phyloP scores from a whole-genome alignment of 345 rosid species.

The Rhizophora apiculata region DNA sequence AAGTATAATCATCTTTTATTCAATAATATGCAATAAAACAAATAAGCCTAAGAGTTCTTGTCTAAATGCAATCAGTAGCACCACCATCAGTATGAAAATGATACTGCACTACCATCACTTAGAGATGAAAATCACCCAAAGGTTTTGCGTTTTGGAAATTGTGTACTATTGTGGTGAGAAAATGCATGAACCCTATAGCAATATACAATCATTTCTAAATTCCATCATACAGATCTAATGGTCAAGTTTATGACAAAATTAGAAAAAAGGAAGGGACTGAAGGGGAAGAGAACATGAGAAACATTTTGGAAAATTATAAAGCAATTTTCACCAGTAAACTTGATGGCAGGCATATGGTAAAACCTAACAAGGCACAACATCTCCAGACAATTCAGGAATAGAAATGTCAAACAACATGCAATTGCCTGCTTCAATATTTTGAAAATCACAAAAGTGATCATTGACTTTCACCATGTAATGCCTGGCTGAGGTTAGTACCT shows the following conservation, averaged over 20 bases:
- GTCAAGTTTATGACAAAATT: background rate
- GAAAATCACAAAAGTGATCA: background rate
- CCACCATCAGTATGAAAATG: background rate
- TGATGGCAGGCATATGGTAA: background rate
- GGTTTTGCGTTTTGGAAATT: background rate
- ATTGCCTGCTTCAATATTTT: background rate
- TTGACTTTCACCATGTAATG: background rate
- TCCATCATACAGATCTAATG: background rate
- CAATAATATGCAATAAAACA: conserved; percentile 8
- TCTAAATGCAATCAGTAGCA: background rate
- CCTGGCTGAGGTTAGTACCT: conserved; percentile 38
- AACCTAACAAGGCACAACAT: background rate
- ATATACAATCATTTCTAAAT: background rate
- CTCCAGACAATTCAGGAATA: background rate
- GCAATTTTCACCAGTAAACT: no score
- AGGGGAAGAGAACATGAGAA: no score
- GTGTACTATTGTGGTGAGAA: background rate
- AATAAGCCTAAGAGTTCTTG: background rate
- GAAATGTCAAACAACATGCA: background rate
- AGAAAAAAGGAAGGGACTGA: no score
- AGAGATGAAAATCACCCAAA: background rate
- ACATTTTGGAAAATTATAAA: no score
- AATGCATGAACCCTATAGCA: background rate
- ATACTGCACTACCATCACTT: background rate
- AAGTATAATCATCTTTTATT: conserved; percentile 6